phyloP scores from a whole-genome alignment of 2,329 filamentous ascomycete species.

The Scleromitrula shiraiana region DNA sequence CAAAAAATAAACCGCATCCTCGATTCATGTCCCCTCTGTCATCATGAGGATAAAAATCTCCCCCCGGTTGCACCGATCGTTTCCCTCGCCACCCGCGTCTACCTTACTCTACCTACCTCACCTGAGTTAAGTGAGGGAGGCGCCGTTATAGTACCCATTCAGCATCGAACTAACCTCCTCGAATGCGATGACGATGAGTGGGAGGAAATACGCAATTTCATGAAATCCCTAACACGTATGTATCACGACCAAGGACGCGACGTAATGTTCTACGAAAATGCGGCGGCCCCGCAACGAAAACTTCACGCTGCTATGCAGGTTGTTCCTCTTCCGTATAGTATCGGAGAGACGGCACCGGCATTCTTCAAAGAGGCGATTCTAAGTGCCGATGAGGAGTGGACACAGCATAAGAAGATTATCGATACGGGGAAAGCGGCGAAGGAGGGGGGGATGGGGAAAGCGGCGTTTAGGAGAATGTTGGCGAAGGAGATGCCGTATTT shows the following conservation, averaged over 20 bases:
- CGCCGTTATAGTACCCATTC: slow-evolving; percentile 80
- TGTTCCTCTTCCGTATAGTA: slow-evolving; percentile 79
- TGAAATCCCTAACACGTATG: slow-evolving; percentile 91
- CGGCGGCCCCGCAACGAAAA: slow-evolving; percentile 68
- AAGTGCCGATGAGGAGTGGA: slow-evolving; percentile 83
- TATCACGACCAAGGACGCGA: slow-evolving; percentile 90
- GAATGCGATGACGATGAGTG: slow-evolving; percentile 99
- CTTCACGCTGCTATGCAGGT: slow-evolving; percentile 79
- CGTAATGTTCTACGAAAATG: slow-evolving; percentile 97
- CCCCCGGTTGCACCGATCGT: slow-evolving; percentile 79
- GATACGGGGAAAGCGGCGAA: slow-evolving; percentile 65
- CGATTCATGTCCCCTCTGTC: slow-evolving; percentile 82
- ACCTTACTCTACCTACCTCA: slow-evolving; percentile 79
- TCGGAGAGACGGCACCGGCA: slow-evolving; percentile 86
- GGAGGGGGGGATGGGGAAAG: slow-evolving; percentile 67
- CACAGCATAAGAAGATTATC: slow-evolving; percentile 89
- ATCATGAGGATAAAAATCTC: slow-evolving; percentile 72
- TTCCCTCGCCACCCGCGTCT: slow-evolving; percentile 78
- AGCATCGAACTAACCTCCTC: slow-evolving; percentile 82
- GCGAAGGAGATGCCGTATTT: slow-evolving; percentile 98
- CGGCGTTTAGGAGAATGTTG: slow-evolving; percentile 73
- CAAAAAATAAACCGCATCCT: slow-evolving; percentile 82
- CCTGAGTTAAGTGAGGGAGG: slow-evolving; percentile 80
- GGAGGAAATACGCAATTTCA: slow-evolving; percentile 98
- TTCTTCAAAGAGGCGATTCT: slow-evolving; percentile 96